Percentiles rank a stretch among this genome's conserved stretches.
phyloP scores from a whole-genome alignment of 2,329 filamentous ascomycete species.

The Neophaeococcomyces aloes region DNA sequence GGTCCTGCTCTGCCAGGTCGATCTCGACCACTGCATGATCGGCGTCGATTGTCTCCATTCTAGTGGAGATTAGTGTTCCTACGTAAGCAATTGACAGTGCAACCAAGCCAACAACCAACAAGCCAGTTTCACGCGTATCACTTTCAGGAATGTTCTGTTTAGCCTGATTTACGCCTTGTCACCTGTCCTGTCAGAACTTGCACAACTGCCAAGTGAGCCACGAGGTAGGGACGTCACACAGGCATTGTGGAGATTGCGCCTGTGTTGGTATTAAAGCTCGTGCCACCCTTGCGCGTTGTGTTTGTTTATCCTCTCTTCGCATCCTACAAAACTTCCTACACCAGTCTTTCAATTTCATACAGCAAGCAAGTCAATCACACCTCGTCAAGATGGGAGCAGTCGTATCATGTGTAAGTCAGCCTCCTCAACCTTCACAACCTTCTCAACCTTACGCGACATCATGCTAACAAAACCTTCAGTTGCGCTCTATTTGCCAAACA shows the following conservation, averaged over 20 bases:
- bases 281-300: background rate
- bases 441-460: too few species aligned
- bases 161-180: background rate
- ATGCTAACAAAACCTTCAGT: constrained; percentile 31
- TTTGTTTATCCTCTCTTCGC: background rate
- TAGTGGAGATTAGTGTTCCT: background rate
- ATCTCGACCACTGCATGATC: background rate
- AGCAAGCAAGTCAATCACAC: constrained; percentile 12
- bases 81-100: background rate
- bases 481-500: constrained; percentile 49
- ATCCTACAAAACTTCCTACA: constrained; percentile 5
- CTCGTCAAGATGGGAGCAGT: constrained; percentile 63
- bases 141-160: background rate
- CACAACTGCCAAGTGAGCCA: background rate
- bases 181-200: background rate
- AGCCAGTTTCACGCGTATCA: background rate
- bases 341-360: constrained; percentile 4
- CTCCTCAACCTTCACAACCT: too few species aligned
- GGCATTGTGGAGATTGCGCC: constrained; percentile 4
- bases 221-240: background rate
- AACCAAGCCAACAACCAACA: constrained; percentile 1
- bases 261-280: constrained; percentile 2
- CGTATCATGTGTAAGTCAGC: constrained; percentile 63
- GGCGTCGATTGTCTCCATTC: background rate
- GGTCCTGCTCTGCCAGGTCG: background rate